These are phyloP conservation scores for Telopea speciosissima DNA, from an alignment of 177 flowering plant genomes.

Conservation along the genomic window DNA sequence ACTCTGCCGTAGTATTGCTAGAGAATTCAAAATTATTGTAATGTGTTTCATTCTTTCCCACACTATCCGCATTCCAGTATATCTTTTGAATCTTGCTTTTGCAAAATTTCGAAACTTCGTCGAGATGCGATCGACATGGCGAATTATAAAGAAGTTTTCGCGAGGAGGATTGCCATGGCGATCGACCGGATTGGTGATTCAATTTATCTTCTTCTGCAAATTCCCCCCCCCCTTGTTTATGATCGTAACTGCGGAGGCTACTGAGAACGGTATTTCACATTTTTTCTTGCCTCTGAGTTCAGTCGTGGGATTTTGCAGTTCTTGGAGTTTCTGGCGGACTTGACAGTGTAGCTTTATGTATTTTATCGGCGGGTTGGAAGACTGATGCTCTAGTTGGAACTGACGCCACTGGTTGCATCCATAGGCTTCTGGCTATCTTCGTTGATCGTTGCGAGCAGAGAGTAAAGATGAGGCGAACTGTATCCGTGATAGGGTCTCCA, in stretches of 20 bases:
- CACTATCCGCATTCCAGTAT: not conserved
- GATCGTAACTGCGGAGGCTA: not conserved
- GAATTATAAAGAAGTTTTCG: constrained; percentile 44
- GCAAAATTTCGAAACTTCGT: constrained; percentile 16
- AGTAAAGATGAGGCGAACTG: constrained; percentile 65
- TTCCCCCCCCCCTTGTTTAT: too few relatives aligned
- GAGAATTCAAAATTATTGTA: too few relatives aligned
- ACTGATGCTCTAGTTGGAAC: constrained; percentile 21
- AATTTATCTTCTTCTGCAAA: not conserved
- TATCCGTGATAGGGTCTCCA: constrained; percentile 43
- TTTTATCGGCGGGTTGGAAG: constrained; percentile 69
- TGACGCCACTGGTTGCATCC: constrained; percentile 27
- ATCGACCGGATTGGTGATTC: constrained; percentile 68
- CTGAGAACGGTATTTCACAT: not conserved
- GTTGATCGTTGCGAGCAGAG: constrained; percentile 79
- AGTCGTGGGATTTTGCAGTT: constrained; percentile 35
- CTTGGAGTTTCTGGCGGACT: constrained; percentile 90
- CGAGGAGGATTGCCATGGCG: constrained; percentile 70
- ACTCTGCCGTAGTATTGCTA: too few relatives aligned
- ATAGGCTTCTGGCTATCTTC: constrained; percentile 69
- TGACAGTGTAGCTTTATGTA: constrained; percentile 80
- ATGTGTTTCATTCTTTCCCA: too few relatives aligned
- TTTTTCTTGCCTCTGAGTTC: not conserved
- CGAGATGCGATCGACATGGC: constrained; percentile 23
- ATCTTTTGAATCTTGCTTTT: constrained; percentile 16